Evolutionary conservation across 306 rosid genomes (phyloP), one percentile per base, ranked within the genome.

Genomic region (Cicer cuneatum): DNA sequence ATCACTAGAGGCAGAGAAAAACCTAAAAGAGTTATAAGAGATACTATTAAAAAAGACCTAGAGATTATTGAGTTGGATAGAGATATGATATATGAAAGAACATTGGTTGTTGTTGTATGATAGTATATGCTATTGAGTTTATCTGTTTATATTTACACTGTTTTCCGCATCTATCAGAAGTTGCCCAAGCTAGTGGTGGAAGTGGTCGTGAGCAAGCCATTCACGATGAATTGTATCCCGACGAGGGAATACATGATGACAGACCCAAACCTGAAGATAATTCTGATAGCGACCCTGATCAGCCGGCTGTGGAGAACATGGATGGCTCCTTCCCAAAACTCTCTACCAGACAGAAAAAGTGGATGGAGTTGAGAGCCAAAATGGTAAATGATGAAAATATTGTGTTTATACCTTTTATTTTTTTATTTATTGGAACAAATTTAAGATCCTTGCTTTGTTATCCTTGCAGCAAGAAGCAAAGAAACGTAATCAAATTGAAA

Each of bases 401-500:
- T 2, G 9, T 58, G 14, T 24, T 65, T 38, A 3, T 3, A 56
- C 9, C 10, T 59, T 18, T 13, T 9, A 6, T 11, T 54, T 40
- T 5, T 69, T 73, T 8, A 37, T 70, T 74, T 46, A 16, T 63
- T 19, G 49, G 11, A 71, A 60, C 16, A 54, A 42, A 41, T 61
- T 65, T 76, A 5, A 61, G 4, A 16, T 59, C 16, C 11, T 58
- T 49, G 49, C 21, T 60, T 71, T 53, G 47, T 64, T 80, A 52
- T 14, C 70, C 40, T 54, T 56, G 75, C 82, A 95, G 99, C 88
- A 86, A 72, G 92, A 90, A 75, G 99, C 98, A 1, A 90, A 90
- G 46, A 90, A 92, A 19, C 93, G 89, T 66, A 95, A 95, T 86
- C 99, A 95, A 82, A 76, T 83, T 48, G 98, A 93, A 84, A 90